Percentiles rank a stretch among this genome's conserved stretches.
Conservation (phyloP, 768 basidiomycete species). For the Rhodotorula babjevae region DNA sequence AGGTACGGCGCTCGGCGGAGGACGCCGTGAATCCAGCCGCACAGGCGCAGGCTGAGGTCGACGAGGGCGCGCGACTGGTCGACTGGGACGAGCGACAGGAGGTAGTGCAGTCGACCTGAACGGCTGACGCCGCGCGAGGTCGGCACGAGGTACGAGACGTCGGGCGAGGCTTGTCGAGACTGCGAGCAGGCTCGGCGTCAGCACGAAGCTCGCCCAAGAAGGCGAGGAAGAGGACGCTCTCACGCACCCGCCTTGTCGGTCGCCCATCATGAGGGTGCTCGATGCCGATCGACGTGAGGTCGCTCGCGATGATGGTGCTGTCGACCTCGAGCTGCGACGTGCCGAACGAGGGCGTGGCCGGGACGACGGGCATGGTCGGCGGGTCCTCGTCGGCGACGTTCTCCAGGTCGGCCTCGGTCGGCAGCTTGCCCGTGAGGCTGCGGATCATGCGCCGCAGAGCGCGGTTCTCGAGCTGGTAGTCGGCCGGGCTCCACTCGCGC, state of each 20-base stretch:
- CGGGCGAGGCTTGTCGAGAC: background rate
- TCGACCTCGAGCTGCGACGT: too few relatives aligned
- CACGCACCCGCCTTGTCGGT: background rate
- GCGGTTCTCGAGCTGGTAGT: background rate
- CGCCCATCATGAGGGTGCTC: background rate
- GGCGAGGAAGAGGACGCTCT: too few relatives aligned
- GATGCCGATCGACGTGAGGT: background rate
- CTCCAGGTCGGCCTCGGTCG: too few relatives aligned
- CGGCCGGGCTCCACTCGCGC: background rate
- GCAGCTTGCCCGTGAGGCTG: background rate
- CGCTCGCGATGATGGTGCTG: background rate
- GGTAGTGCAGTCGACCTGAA: background rate
- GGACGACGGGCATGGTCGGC: background rate
- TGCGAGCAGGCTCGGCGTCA: too few relatives aligned
- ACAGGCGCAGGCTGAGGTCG: background rate
- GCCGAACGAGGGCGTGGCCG: background rate
- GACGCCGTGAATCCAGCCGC: constrained; percentile 6
- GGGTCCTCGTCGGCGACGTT: background rate
- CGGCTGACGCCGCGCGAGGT: background rate
- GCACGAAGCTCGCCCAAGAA: too few relatives aligned
- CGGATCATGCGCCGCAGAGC: background rate
- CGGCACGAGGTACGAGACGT: constrained; percentile 2
- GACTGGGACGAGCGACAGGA: constrained; percentile 4
- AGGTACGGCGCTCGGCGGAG: background rate
- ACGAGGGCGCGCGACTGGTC: background rate